A percentile compares a stretch with the other conserved stretches of the same genome.
Evolutionary conservation across 192 early-diverging fungal genomes (phyloP).

Genomic region (Ambispora gerdemannii): DNA sequence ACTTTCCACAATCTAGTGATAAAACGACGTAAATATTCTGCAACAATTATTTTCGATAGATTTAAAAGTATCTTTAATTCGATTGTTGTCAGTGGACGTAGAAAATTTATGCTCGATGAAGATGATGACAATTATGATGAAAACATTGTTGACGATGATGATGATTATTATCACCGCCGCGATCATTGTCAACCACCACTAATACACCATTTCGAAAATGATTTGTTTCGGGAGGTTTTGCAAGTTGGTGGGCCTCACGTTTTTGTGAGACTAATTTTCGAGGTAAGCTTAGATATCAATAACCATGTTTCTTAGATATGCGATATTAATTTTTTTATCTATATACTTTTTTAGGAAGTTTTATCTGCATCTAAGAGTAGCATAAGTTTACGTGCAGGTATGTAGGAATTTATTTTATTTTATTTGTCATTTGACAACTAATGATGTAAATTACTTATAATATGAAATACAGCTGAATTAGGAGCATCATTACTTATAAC

Average conservation of each 20-base stretch:
- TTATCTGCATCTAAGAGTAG: background rate
- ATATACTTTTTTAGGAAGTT: background rate
- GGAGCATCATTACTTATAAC: slow-evolving; percentile 22
- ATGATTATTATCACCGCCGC: background rate
- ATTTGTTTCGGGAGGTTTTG: slow-evolving; percentile 13
- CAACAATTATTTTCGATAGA: background rate
- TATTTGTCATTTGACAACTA: background rate
- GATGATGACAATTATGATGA: background rate
- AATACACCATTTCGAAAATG: slow-evolving; percentile 28
- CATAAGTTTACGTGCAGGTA: slow-evolving; percentile 20
- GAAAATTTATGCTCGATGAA: background rate
- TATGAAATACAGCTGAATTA: slow-evolving; percentile 14
- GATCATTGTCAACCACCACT: background rate
- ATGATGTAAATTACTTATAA: background rate
- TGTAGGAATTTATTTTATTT: background rate
- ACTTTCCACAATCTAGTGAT: no score
- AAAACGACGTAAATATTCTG: slow-evolving; percentile 8
- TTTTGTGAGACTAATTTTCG: slow-evolving; percentile 22
- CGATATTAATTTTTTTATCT: no score
- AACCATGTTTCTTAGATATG: no score
- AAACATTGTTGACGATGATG: background rate
- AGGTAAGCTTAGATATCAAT: background rate
- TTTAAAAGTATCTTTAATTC: slow-evolving; percentile 21
- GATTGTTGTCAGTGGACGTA: slow-evolving; percentile 6
- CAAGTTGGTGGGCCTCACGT: slow-evolving; percentile 7